phyloP scores from a whole-genome alignment of 2,329 filamentous ascomycete genomes.

The Sporothrix humicola region DNA sequence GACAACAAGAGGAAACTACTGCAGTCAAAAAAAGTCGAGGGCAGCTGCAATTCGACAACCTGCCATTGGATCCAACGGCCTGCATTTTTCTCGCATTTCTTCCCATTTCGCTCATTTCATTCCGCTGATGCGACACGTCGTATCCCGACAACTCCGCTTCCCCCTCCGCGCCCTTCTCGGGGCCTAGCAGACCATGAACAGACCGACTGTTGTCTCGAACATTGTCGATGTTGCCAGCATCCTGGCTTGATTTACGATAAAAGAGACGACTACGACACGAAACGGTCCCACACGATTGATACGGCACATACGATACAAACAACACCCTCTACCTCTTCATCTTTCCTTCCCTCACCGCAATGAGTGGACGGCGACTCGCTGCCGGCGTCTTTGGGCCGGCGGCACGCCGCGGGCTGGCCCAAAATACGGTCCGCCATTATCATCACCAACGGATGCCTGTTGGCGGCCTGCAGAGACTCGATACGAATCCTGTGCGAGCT shows the following conservation, averaged over 20 bases:
- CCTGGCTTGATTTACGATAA: slow-evolving; percentile 22
- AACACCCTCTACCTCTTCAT: too few species aligned
- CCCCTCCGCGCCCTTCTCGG: slow-evolving; percentile 8
- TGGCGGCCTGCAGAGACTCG: slow-evolving; percentile 70
- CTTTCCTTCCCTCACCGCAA: slow-evolving; percentile 44
- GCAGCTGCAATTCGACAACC: slow-evolving; percentile 1
- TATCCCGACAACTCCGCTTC: not conserved
- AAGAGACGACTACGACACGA: not conserved
- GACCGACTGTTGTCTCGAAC: slow-evolving; percentile 22
- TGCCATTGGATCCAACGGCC: slow-evolving; percentile 20
- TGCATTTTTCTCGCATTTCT: not conserved
- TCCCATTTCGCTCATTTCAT: not conserved
- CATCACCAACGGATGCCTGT: slow-evolving; percentile 66
- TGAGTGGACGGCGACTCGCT: slow-evolving; percentile 78
- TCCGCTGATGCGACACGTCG: slow-evolving; percentile 27
- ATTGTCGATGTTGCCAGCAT: slow-evolving; percentile 26
- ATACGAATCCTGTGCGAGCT: slow-evolving; percentile 63
- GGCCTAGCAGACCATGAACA: slow-evolving; percentile 29
- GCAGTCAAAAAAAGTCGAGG: not conserved
- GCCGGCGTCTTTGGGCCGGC: slow-evolving; percentile 69
- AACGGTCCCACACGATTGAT: not conserved
- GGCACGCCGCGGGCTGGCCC: slow-evolving; percentile 64
- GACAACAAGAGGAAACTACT: not conserved
- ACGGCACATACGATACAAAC: not conserved
- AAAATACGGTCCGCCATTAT: slow-evolving; percentile 62